Conservation (phyloP, 129 eudicot species). For the Centrapalus pauciflorus region DNA sequence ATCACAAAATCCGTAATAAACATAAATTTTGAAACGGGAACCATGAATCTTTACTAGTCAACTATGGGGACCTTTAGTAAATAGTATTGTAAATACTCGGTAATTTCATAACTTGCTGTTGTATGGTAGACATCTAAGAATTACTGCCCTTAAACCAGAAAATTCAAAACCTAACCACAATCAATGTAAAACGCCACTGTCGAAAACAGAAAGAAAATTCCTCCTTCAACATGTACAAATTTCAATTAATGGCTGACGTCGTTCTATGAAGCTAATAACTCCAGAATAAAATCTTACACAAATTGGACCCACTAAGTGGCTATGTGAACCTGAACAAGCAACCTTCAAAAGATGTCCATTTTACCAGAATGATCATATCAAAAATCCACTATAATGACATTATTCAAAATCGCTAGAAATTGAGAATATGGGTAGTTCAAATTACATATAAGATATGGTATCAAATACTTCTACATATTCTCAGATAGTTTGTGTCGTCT, state of each 20-base stretch:
- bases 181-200: neutral
- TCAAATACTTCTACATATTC: too few species aligned
- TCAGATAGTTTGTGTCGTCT: too few species aligned
- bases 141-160: neutral
- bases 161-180: conserved; percentile 5
- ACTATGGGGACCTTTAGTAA: too few species aligned
- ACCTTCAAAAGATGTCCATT: neutral
- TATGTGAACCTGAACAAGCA: neutral
- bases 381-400: too few species aligned
- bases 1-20: too few species aligned
- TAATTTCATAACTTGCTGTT: neutral
- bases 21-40: too few species aligned
- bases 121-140: neutral
- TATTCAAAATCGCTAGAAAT: too few species aligned
- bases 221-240: neutral
- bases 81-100: too few species aligned
- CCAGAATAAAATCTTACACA: conserved; percentile 1
- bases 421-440: too few species aligned
- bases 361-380: neutral
- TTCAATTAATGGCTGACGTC: too few species aligned
- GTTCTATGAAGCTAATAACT: neutral
- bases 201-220: neutral
- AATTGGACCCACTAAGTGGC: neutral
- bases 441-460: too few species aligned
- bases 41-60: too few species aligned